phyloP scores from a whole-genome alignment of 108 stramenopile species.

The Cyclotella sp. region DNA sequence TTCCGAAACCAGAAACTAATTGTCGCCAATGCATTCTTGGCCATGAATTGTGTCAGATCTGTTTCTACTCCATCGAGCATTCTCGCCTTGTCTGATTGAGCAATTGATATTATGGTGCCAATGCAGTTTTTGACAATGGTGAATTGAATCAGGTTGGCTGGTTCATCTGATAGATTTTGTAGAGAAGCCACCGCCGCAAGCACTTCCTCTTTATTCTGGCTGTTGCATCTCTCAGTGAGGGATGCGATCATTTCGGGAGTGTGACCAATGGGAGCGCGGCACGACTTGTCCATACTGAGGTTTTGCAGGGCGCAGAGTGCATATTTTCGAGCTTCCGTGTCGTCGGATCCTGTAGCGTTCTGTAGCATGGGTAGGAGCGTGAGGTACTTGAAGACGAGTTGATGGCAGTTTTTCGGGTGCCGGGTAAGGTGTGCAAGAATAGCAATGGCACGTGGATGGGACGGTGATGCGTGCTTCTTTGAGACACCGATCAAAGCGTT shows the following conservation, averaged over 20 bases:
- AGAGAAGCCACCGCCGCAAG: conserved; percentile 72
- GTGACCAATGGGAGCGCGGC: conserved; percentile 71
- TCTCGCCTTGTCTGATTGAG: conserved; percentile 43
- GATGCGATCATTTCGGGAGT: conserved; percentile 57
- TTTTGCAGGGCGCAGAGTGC: conserved; percentile 82
- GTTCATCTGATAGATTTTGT: conserved; percentile 84
- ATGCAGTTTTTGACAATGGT: conserved; percentile 82
- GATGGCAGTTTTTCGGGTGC: conserved; percentile 74
- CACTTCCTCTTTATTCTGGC: conserved; percentile 39
- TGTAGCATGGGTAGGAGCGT: conserved; percentile 68
- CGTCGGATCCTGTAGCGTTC: conserved; percentile 59
- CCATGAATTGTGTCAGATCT: conserved; percentile 45
- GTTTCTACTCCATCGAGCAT: conserved; percentile 48
- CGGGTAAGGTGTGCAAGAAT: conserved; percentile 77
- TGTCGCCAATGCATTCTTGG: conserved; percentile 51
- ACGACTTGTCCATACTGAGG: conserved; percentile 75
- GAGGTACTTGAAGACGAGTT: conserved; percentile 62
- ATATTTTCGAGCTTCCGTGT: conserved; percentile 61
- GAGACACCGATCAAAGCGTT: conserved; percentile 64
- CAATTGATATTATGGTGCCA: conserved; percentile 71
- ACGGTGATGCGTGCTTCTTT: conserved; percentile 62
- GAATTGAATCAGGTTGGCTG: conserved; percentile 87
- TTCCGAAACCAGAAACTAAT: conserved; percentile 54
- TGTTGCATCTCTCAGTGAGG: conserved; percentile 54
- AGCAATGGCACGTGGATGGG: conserved; percentile 68